Conservation (phyloP, 345 rosid genomes). For the Syzygium aromaticum region DNA sequence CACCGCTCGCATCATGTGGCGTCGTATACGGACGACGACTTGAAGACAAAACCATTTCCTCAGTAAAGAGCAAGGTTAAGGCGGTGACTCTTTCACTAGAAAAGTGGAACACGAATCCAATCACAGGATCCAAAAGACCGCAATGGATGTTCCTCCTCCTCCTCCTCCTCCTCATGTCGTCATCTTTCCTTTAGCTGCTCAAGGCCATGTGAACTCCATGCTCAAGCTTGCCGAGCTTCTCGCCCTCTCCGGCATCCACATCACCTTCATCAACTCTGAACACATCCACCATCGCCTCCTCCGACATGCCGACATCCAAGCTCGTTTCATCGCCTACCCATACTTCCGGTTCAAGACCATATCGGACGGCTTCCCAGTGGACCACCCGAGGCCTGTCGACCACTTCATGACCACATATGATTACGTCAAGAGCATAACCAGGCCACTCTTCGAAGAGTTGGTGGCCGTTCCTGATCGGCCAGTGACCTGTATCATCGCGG, state of each 20-base stretch:
- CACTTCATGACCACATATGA: constrained; percentile 7
- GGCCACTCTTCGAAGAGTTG: not conserved
- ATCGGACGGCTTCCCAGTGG: constrained; percentile 17
- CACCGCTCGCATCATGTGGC: too few species aligned
- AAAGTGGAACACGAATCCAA: not conserved
- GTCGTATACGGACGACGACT: too few species aligned
- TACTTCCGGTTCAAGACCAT: constrained; percentile 23
- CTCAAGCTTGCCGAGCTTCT: constrained; percentile 59
- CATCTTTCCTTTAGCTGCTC: constrained; percentile 51
- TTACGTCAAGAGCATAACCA: constrained; percentile 1
- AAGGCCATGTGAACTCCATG: constrained; percentile 67
- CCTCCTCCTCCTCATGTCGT: constrained; percentile 23
- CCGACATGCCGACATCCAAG: constrained; percentile 12
- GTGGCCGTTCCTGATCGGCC: not conserved
- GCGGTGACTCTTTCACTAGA: not conserved
- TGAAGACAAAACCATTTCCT: too few species aligned
- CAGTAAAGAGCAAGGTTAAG: not conserved
- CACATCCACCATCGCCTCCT: constrained; percentile 26
- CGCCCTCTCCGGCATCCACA: constrained; percentile 24
- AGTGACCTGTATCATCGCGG: constrained; percentile 24
- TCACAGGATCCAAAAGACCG: not conserved
- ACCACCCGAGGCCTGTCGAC: constrained; percentile 6
- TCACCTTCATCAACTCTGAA: constrained; percentile 51
- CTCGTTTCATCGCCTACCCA: constrained; percentile 10
- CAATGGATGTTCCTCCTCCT: not conserved